phyloP scores from a whole-genome alignment of 352 stramenopile genomes.

The Phytophthora fragariae region DNA sequence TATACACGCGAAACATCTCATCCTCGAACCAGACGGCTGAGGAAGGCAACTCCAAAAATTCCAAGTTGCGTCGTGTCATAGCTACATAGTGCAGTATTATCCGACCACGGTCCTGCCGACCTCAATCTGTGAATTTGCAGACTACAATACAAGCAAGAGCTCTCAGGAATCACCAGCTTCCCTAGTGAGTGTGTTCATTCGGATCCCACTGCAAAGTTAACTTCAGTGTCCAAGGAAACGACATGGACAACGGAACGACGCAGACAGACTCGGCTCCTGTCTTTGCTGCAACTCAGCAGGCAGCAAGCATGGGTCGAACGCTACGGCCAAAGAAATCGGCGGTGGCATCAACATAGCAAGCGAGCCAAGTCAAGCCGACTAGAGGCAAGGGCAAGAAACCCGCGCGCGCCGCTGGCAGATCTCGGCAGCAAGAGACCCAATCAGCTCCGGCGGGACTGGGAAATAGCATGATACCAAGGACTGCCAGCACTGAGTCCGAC shows the following conservation, averaged over 20 bases:
- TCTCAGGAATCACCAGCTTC: too few relatives aligned
- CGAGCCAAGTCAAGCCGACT: constrained; percentile 11
- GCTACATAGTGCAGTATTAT: too few relatives aligned
- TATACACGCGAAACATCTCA: too few relatives aligned
- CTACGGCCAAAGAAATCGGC: not conserved
- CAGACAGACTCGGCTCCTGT: not conserved
- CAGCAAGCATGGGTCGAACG: not conserved
- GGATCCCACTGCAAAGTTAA: constrained; percentile 4
- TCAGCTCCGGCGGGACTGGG: not conserved
- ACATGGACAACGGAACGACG: not conserved
- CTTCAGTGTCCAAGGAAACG: not conserved
- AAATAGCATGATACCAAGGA: not conserved
- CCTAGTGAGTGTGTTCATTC: constrained; percentile 1
- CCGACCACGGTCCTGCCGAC: too few relatives aligned
- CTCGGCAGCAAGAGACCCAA: not conserved
- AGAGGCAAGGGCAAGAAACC: constrained; percentile 22
- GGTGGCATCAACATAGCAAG: not conserved
- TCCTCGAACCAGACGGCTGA: too few relatives aligned
- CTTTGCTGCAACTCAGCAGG: not conserved
- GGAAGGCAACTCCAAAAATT: too few relatives aligned
- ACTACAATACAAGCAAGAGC: not conserved
- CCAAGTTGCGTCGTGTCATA: too few relatives aligned
- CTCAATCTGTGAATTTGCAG: constrained; percentile 1
- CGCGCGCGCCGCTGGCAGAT: not conserved
- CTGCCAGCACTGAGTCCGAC: not conserved